Conservation (phyloP, 2,329 filamentous ascomycete species). For the Arthrobotrys entomopaga region DNA sequence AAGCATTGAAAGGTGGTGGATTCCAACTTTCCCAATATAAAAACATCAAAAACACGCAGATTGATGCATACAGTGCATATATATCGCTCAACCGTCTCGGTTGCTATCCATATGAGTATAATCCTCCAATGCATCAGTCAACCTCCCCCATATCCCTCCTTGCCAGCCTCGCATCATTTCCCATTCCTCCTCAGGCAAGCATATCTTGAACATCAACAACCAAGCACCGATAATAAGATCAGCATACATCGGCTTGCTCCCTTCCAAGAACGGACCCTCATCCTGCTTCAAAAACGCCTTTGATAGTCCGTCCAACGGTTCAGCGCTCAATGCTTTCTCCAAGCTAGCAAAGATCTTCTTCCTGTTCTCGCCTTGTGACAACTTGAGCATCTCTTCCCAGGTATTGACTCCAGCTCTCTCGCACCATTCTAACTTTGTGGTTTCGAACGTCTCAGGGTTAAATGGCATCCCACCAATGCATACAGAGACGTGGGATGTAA, state of each 20-base stretch:
- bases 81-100: not conserved
- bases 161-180: slow-evolving; percentile 13
- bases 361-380: slow-evolving; percentile 59
- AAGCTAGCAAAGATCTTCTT: slow-evolving; percentile 59
- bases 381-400: slow-evolving; percentile 63
- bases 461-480: slow-evolving; percentile 65
- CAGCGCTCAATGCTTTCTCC: slow-evolving; percentile 56
- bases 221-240: slow-evolving; percentile 64
- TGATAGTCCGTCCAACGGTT: slow-evolving; percentile 60
- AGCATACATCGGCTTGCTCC: slow-evolving; percentile 62
- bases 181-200: slow-evolving; percentile 16
- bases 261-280: slow-evolving; percentile 60
- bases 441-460: slow-evolving; percentile 65
- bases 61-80: too few relatives aligned
- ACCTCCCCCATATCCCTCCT: slow-evolving; percentile 7
- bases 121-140: slow-evolving; percentile 10
- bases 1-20: too few relatives aligned
- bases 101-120: not conserved
- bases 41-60: too few relatives aligned
- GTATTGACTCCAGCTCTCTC: slow-evolving; percentile 64
- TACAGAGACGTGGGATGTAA: slow-evolving; percentile 65
- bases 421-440: slow-evolving; percentile 65
- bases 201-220: slow-evolving; percentile 61
- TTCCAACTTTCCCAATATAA: too few relatives aligned
- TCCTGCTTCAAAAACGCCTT: slow-evolving; percentile 60